Evolutionary conservation across 129 eudicot species (phyloP), one percentile per base, ranked within the genome.

Genomic region (Saposhnikovia divaricata): DNA sequence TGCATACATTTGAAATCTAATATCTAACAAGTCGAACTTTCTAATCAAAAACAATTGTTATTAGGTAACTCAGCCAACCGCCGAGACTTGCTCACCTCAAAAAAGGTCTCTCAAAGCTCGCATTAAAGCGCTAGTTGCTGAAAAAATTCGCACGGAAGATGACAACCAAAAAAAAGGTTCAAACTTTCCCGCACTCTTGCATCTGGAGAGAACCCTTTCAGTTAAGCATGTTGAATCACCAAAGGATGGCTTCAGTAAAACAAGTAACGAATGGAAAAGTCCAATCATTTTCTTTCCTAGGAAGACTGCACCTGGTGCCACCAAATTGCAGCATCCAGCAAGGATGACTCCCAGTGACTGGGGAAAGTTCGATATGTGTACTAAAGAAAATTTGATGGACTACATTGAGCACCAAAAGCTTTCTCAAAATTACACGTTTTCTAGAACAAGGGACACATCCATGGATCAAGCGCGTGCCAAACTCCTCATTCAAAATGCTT

Each of bases 101-200:
- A 91, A 87, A 82, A 85, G 81, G 78, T 86, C 95, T 27, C 81
- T 89, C 40, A 89, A 77, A 86, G 85, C 93, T 71, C 94, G 93
- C 42, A 80, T 91, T 46, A 91, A 84, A 75, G 88, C 87, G 14
- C 76, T 93, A 38, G 83, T 87, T 31, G 80, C 83, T 15, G 89
- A 87, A 45, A 87, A 81, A 19, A 77, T 37, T n/a, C 78, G 78
- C 19, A 77, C 42, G 81, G 81, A 79, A 61, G 71, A 73, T 69
- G 77, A 75, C 14, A 28, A 69, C 59, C 83, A 51, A 57, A 78
- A 76, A 61, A 84, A 25, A 37, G 80, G 79, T 78, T 78, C 76
- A 77, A 70, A 80, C 31, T 72, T 80, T 78, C 79, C 82, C 59
- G 51, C 81, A 38, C 78, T 77, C 65, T 59, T 89, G 78, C 76